Conservation (phyloP, 208 protist species). For the Leishmania major region DNA sequence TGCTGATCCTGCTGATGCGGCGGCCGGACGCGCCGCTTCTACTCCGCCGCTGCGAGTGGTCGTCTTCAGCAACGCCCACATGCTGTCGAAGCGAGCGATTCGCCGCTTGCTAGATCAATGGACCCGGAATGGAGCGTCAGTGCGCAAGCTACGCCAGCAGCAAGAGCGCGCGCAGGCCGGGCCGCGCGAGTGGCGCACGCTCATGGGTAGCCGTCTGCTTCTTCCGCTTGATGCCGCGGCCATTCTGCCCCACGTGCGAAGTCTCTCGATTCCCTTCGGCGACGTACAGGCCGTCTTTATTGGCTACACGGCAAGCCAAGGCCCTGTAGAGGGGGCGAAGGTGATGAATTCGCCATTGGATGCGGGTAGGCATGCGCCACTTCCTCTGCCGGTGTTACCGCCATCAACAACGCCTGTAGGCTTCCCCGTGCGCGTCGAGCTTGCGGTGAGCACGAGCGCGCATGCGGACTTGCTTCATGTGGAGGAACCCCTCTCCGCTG, state of each 20-base stretch:
- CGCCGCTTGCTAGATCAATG: slow-evolving; percentile 72
- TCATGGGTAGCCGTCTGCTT: slow-evolving; percentile 1
- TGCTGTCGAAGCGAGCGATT: slow-evolving; percentile 60
- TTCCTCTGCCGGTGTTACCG: neutral
- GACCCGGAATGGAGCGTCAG: slow-evolving; percentile 62
- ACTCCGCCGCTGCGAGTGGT: slow-evolving; percentile 25
- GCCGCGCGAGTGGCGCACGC: slow-evolving; percentile 13
- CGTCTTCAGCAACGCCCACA: slow-evolving; percentile 62
- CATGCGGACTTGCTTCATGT: slow-evolving; percentile 38
- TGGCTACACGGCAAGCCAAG: slow-evolving; percentile 9
- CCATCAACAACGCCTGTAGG: neutral
- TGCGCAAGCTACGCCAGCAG: neutral
- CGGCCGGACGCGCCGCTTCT: too few relatives aligned
- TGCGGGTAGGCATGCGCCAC: neutral
- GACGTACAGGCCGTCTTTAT: slow-evolving; percentile 54
- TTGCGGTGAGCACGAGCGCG: neutral
- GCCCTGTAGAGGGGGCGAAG: neutral
- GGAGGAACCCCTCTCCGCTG: slow-evolving; percentile 51
- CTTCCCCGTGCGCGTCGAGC: neutral
- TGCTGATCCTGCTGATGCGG: neutral
- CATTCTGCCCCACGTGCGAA: slow-evolving; percentile 14
- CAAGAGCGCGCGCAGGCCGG: neutral
- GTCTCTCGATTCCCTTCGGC: slow-evolving; percentile 45
- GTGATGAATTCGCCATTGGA: neutral
- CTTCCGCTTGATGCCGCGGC: neutral